phyloP scores from a whole-genome alignment of 2,329 filamentous ascomycete species.

The Dothiorella sarmentorum region DNA sequence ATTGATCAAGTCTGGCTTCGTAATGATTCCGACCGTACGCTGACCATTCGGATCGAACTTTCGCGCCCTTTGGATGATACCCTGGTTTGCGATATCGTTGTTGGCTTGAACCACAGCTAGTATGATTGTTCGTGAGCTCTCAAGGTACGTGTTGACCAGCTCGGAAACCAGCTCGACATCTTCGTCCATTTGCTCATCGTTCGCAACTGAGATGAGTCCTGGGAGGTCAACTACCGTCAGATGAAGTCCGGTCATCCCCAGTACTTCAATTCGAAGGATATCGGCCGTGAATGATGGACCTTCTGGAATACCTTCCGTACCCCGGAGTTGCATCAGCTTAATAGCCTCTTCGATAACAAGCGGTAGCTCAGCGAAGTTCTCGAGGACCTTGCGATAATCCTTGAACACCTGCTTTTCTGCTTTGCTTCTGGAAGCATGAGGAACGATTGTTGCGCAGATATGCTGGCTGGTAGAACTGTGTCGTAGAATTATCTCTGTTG shows the following conservation, averaged over 20 bases:
- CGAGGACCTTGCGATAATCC: conserved; percentile 12
- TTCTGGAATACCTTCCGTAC: neutral
- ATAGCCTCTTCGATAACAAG: conserved; percentile 25
- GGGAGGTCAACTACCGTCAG: conserved; percentile 57
- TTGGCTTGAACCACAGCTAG: conserved; percentile 44
- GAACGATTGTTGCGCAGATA: neutral
- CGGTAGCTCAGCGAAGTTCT: conserved; percentile 20
- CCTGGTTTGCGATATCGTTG: conserved; percentile 41
- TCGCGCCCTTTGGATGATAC: conserved; percentile 31
- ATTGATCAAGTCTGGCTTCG: conserved; percentile 40
- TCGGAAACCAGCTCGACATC: conserved; percentile 47
- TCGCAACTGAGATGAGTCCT: conserved; percentile 51
- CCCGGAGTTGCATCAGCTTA: conserved; percentile 11
- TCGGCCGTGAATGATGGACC: conserved; percentile 25
- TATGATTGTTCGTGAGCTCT: conserved; percentile 43
- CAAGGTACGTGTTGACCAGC: conserved; percentile 45
- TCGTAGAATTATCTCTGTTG: conserved; percentile 24
- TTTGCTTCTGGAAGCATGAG: neutral
- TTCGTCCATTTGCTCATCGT: conserved; percentile 44
- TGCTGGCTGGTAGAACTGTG: neutral
- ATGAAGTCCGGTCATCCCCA: conserved; percentile 36
- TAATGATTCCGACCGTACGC: conserved; percentile 45
- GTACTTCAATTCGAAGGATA: conserved; percentile 29
- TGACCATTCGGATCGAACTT: conserved; percentile 32
- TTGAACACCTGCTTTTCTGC: neutral